A percentile compares a stretch with the other conserved stretches of the same genome.
Evolutionary conservation across 352 stramenopile genomes (phyloP).

Genomic region (Globisporangium solare): DNA sequence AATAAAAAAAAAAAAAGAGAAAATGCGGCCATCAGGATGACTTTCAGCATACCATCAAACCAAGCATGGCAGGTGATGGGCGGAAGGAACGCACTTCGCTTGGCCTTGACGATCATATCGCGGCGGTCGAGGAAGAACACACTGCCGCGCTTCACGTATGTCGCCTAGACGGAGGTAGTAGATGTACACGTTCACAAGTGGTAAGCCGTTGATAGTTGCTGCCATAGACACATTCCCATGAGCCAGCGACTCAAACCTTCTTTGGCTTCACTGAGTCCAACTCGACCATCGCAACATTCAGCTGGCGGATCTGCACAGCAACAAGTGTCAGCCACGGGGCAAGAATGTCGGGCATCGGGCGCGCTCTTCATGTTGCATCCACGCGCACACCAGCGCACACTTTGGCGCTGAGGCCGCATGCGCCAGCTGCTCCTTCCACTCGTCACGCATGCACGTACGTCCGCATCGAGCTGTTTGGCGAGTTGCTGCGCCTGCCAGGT

Average conservation of each 20-base stretch:
- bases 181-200: background rate
- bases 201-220: background rate
- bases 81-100: constrained; percentile 61
- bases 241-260: constrained; percentile 31
- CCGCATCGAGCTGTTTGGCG: constrained; percentile 17
- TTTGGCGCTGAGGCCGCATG: background rate
- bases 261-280: constrained; percentile 65
- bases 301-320: constrained; percentile 55
- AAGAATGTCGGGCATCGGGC: background rate
- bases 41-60: background rate
- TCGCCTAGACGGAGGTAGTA: constrained; percentile 24
- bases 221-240: background rate
- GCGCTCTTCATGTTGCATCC: background rate
- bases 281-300: constrained; percentile 71
- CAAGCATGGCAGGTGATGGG: background rate
- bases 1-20: no score
- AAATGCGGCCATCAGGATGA: no score
- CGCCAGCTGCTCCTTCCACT: background rate
- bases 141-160: constrained; percentile 64
- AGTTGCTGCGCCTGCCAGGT: constrained; percentile 42
- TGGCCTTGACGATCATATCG: constrained; percentile 64
- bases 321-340: background rate
- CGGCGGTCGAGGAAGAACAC: constrained; percentile 71
- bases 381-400: background rate
- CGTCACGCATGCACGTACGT: constrained; percentile 8